These are phyloP conservation scores for Aspergillus piperis DNA, from an alignment of 2,329 filamentous ascomycete genomes.

Conservation along the genomic window DNA sequence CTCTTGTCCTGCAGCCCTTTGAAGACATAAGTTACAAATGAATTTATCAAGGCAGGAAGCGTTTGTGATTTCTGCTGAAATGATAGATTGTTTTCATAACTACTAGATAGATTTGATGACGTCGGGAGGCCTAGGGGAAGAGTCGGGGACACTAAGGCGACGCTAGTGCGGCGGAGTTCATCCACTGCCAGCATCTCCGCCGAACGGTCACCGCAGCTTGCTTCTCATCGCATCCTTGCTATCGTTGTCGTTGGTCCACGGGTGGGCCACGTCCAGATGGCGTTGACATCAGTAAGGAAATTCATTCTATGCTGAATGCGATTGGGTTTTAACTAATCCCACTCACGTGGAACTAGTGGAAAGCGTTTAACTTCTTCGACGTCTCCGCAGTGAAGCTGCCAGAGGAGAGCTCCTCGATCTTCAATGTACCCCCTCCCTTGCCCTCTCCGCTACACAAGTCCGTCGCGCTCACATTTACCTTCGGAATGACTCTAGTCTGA, in stretches of 20 bases:
- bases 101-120: background rate
- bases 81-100: no score
- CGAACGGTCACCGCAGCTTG: constrained; percentile 5
- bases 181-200: constrained; percentile 13
- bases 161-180: constrained; percentile 22
- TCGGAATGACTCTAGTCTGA: constrained; percentile 52
- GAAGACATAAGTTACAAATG: no score
- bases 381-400: constrained; percentile 78
- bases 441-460: background rate
- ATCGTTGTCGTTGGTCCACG: constrained; percentile 28
- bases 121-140: background rate
- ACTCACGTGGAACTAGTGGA: constrained; percentile 68
- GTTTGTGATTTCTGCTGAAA: no score
- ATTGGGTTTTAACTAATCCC: constrained; percentile 9
- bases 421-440: constrained; percentile 64
- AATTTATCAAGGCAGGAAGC: no score
- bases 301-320: background rate
- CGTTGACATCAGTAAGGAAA: constrained; percentile 44
- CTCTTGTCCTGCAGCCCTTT: no score
- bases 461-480: background rate
- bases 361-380: constrained; percentile 99
- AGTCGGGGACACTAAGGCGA: background rate
- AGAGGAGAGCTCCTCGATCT: constrained; percentile 75
- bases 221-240: constrained; percentile 20
- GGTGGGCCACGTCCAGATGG: constrained; percentile 41